These are phyloP conservation scores for Durusdinium trenchii DNA, from an alignment of 73 alveolate species.

Conservation along the genomic window DNA sequence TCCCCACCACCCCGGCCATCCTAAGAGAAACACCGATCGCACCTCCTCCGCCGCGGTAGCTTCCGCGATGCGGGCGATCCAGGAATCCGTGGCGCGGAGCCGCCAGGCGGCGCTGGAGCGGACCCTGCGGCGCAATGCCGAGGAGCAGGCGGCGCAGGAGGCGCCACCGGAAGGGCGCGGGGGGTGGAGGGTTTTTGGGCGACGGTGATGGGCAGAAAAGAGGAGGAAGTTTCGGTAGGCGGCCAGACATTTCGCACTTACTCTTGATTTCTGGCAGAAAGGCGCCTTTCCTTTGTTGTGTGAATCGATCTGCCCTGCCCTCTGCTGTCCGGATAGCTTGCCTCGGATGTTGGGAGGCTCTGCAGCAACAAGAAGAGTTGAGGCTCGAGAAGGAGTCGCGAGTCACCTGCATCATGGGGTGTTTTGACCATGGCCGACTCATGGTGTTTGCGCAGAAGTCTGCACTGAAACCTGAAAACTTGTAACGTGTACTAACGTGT, in stretches of 20 bases:
- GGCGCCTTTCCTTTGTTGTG: not conserved
- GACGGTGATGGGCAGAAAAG: not conserved
- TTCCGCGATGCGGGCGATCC: slow-evolving; percentile 92
- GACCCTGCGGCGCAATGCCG: slow-evolving; percentile 38
- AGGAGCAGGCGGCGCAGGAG: slow-evolving; percentile 27
- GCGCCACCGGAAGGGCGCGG: not conserved
- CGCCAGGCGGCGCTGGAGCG: slow-evolving; percentile 79
- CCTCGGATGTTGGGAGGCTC: slow-evolving; percentile 27
- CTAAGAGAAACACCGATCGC: too few relatives aligned
- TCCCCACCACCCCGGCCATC: too few relatives aligned
- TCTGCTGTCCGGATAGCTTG: too few relatives aligned
- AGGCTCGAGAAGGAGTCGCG: slow-evolving; percentile 45
- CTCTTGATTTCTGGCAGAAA: not conserved
- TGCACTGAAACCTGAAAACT: too few relatives aligned
- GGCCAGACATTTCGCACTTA: not conserved
- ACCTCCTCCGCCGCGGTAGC: too few relatives aligned
- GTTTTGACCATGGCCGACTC: too few relatives aligned
- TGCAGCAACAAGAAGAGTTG: not conserved
- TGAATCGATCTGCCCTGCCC: too few relatives aligned
- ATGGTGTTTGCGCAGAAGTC: too few relatives aligned
- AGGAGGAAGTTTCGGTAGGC: not conserved
- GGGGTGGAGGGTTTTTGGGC: not conserved
- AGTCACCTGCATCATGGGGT: too few relatives aligned
- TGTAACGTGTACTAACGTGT: too few relatives aligned
- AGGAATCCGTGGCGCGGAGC: slow-evolving; percentile 67